These are phyloP conservation scores for Penicillium coprophilum DNA, from an alignment of 495 filamentous ascomycete genomes.

Conservation along the genomic window DNA sequence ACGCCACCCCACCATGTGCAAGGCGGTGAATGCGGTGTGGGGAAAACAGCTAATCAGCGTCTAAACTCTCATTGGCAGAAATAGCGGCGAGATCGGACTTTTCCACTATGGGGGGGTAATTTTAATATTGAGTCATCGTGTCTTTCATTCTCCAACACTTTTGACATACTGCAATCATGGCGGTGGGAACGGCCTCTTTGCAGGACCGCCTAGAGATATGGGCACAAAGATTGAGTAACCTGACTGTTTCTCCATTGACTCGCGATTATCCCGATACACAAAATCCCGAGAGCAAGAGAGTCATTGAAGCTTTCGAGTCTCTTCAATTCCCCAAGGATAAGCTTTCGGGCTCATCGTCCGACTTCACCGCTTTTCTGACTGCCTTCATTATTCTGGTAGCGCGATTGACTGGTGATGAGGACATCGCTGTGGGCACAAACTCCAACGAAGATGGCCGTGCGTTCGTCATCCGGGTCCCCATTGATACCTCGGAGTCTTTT, in stretches of 20 bases:
- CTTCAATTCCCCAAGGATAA: constrained; percentile 41
- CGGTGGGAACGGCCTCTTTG: constrained; percentile 35
- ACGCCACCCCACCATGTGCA: neutral
- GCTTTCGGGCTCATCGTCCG: constrained; percentile 39
- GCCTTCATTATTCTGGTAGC: constrained; percentile 50
- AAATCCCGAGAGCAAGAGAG: constrained; percentile 38
- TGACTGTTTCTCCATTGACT: constrained; percentile 51
- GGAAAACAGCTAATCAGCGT: constrained; percentile 22
- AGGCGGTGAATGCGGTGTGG: constrained; percentile 21
- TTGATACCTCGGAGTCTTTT: constrained; percentile 43
- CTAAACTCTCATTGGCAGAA: constrained; percentile 1
- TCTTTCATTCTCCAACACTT: constrained; percentile 17
- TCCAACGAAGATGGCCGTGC: constrained; percentile 46
- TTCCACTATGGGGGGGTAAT: constrained; percentile 13
- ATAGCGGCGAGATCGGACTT: constrained; percentile 31
- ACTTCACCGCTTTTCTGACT: constrained; percentile 48
- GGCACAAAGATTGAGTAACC: constrained; percentile 47
- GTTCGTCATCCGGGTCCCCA: constrained; percentile 48
- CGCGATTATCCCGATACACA: constrained; percentile 50
- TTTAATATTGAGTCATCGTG: constrained; percentile 24
- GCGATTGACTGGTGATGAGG: constrained; percentile 54
- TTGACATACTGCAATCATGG: constrained; percentile 38
- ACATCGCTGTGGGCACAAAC: constrained; percentile 51
- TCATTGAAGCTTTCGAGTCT: constrained; percentile 52
- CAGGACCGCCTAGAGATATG: constrained; percentile 51